phyloP scores from a whole-genome alignment of 805 yeast species.

The Pichia cephalocereana region DNA sequence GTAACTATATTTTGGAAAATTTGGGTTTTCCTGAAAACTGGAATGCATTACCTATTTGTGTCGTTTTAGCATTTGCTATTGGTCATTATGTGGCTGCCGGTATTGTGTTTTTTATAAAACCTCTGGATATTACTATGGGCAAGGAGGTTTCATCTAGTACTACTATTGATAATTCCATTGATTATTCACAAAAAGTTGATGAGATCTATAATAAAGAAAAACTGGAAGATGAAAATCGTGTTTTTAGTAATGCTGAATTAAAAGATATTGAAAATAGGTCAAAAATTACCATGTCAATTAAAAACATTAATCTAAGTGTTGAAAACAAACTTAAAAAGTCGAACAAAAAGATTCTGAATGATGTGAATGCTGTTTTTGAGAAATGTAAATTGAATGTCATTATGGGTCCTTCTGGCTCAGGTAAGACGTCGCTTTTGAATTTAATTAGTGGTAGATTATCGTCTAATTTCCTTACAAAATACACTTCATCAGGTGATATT shows the following conservation, averaged over 20 bases:
- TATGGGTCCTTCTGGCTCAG: slow-evolving; percentile 79
- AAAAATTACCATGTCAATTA: slow-evolving; percentile 12
- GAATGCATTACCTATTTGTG: slow-evolving; percentile 56
- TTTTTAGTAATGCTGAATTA: not conserved
- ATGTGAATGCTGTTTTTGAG: slow-evolving; percentile 42
- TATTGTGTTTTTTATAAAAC: slow-evolving; percentile 36
- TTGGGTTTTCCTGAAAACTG: slow-evolving; percentile 60
- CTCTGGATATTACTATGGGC: slow-evolving; percentile 46
- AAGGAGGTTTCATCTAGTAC: slow-evolving; percentile 17
- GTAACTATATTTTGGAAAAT: slow-evolving; percentile 40
- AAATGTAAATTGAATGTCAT: slow-evolving; percentile 58
- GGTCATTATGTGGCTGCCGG: slow-evolving; percentile 45
- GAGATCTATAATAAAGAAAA: not conserved
- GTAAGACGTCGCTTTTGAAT: slow-evolving; percentile 62
- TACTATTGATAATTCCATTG: slow-evolving; percentile 10
- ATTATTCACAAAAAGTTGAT: not conserved
- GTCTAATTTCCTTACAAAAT: slow-evolving; percentile 22
- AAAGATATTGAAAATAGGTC: not conserved
- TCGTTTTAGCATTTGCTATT: slow-evolving; percentile 47
- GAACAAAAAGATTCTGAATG: slow-evolving; percentile 29
- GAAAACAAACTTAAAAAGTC: slow-evolving; percentile 12
- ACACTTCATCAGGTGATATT: slow-evolving; percentile 32
- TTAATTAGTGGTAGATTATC: slow-evolving; percentile 50
- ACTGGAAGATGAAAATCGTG: not conserved
- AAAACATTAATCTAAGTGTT: slow-evolving; percentile 18